Base-by-base conservation (phyloP, 2,329 filamentous ascomycete species). In the Diatrype stigma region DNA sequence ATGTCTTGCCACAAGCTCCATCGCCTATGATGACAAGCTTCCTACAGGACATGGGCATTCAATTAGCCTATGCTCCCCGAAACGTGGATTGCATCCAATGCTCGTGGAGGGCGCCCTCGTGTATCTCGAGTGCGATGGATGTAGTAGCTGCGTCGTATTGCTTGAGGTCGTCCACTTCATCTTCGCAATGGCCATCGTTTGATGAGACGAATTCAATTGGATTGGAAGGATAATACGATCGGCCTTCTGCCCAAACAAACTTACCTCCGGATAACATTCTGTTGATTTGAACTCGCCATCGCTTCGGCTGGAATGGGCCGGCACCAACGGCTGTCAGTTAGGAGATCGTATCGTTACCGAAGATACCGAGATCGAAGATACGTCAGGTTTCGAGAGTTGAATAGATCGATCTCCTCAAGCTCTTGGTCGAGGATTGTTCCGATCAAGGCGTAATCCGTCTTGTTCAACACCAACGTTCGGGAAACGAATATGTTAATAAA, bases 1-100 rank as follows among this genome's bases (percentile, higher is more conserved):
- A 96, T 48, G 94, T 99, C 79, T 99, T 99, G 65, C 94, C 94
- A 73, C 94, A 99, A 61, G 94, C 94, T 77, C 94, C 94, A 56
- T 68, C 65, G 45, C 65, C 65, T 52, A 68, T 68, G 49, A 68
- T 68, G 51, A 68, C 65, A 47, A 68, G 58, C 57, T 68, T 68
- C 53, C 65, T 68, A 37, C 47, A 16, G 46, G 21, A 28, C 37
- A 38, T 11, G 17, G 12, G 12, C n/a, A 1, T 44, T 12, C 21
- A 26, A 23, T 44, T 19, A 44, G 40, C n/a, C 17, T 17, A 23
- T 12, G 19, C 8, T 21, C 5, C 4, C 1, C 6, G 11, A n/a
- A 14, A 42, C 3, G 12, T 16, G 16, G 40, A 28, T 30, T 6
- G 26, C 26, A 10, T 30, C 26, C 26, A 30, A 30, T 30, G 26